These are phyloP conservation scores for Mortierella sp. DNA, from an alignment of 371 early-diverging fungal species.

Conservation along the genomic window DNA sequence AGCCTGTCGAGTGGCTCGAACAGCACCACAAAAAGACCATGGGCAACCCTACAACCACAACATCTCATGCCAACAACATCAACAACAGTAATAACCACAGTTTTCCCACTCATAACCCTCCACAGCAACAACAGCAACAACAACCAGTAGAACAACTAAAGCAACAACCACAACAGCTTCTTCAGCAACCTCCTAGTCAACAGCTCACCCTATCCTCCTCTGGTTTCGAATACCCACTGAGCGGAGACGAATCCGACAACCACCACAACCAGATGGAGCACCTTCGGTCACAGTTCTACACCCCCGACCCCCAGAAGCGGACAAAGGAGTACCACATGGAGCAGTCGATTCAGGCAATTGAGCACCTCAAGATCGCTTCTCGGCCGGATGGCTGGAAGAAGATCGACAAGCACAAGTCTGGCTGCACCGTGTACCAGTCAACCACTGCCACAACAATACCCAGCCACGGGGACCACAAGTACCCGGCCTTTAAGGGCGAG, in stretches of 20 bases:
- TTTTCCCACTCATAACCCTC: background rate
- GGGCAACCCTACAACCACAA: background rate
- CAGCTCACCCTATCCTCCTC: conserved; percentile 9
- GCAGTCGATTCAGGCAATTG: conserved; percentile 43
- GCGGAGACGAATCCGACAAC: conserved; percentile 52
- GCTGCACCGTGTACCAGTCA: conserved; percentile 71
- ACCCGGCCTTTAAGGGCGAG: conserved; percentile 73
- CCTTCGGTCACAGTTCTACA: conserved; percentile 49
- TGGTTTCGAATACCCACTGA: conserved; percentile 38
- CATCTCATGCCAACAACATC: background rate
- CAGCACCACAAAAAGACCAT: conserved; percentile 45
- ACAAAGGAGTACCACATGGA: conserved; percentile 51
- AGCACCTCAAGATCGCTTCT: conserved; percentile 36
- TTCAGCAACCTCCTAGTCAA: conserved; percentile 37
- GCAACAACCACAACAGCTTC: conserved; percentile 11
- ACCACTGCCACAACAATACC: conserved; percentile 47
- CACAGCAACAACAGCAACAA: conserved; percentile 6
- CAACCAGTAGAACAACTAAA: conserved; percentile 6
- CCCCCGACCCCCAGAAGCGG: conserved; percentile 48
- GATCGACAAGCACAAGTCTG: conserved; percentile 73
- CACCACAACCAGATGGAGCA: conserved; percentile 39
- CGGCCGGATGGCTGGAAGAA: conserved; percentile 69
- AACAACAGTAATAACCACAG: background rate
- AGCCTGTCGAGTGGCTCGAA: conserved; percentile 24
- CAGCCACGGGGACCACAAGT: conserved; percentile 56